phyloP scores from a whole-genome alignment of 306 rosid genomes.

The Fagus crenata region DNA sequence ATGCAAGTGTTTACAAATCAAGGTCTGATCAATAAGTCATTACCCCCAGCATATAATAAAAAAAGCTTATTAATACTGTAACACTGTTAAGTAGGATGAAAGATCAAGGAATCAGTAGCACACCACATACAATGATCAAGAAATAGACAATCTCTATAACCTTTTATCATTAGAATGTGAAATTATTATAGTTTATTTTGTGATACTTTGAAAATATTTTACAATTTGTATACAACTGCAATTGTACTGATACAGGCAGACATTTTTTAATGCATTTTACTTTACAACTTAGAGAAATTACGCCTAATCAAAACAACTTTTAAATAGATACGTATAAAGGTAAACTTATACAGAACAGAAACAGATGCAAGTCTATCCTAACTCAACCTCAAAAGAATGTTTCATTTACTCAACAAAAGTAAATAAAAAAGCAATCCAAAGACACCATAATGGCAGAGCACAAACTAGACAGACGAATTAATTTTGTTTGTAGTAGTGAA shows the following conservation, averaged over 20 bases:
- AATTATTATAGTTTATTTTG: too few relatives aligned
- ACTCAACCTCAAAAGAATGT: neutral
- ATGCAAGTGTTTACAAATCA: neutral
- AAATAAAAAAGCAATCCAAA: too few relatives aligned
- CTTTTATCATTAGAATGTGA: too few relatives aligned
- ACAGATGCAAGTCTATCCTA: neutral
- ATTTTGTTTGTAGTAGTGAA: too few relatives aligned
- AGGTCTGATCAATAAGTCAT: neutral
- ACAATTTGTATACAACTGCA: too few relatives aligned
- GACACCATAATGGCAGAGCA: too few relatives aligned
- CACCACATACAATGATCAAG: too few relatives aligned
- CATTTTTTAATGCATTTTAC: neutral
- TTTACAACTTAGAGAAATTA: neutral
- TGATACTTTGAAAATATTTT: too few relatives aligned
- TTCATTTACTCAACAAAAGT: too few relatives aligned
- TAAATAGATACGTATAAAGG: neutral
- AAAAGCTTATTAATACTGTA: too few relatives aligned
- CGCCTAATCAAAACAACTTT: neutral
- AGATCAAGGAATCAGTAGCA: neutral
- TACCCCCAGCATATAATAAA: neutral
- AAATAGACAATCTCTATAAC: too few relatives aligned
- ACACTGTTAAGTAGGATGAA: neutral
- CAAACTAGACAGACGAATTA: too few relatives aligned
- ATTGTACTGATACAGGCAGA: neutral
- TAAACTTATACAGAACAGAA: neutral